Base-by-base conservation (phyloP, 768 basidiomycete species). In the Suillus luteus region DNA sequence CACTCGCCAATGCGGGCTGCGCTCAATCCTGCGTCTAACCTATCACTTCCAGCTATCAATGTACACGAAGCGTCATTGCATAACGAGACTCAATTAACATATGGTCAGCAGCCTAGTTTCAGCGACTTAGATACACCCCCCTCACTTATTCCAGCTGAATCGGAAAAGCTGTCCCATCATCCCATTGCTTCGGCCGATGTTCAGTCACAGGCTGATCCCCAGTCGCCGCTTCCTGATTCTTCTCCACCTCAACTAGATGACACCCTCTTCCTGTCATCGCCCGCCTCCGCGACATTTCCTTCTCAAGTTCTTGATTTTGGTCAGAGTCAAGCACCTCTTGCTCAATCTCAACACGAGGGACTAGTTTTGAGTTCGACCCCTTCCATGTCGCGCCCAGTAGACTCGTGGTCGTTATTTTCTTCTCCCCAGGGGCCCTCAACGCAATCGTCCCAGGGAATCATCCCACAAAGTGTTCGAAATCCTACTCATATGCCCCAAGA, bases 401-500 rank as follows among this genome's bases (percentile, higher is more conserved):
- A 67, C 61, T 64, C 49, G 19, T 19, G 54, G 41, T 64, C 66
- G 1, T 58, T 63, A 24, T 68, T 71, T 27, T 68, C 70, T 2
- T 67, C 68, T 31, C 67, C 70, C 43, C 54, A 22, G 3, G 57
- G 61, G 46, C 66, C 58, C 4, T 44, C 59, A 4, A 62, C 15
- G 62, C 55, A 60, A 12, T 58, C 51, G 44, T 54, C 59, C 27
- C 55, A n/a, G 46, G 46, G 52, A 10, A 19, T 5, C 2, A 46
- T 40, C 8, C 44, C 17, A 11, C 27, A 49, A 14, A 9, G 40
- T 31, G 12, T 33, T 1, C 4, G 14, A 44, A 60, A 43, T 10
- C 69, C 66, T 10, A 70, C 73, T 7, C 72, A 75, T 22, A 51
- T 73, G 33, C 72, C 69, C 51, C 70, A 70, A 7, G 5, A 60